Percentiles rank a stretch among this genome's conserved stretches.
phyloP scores from a whole-genome alignment of 805 yeast species.

The Teunomyces funiuensis region DNA sequence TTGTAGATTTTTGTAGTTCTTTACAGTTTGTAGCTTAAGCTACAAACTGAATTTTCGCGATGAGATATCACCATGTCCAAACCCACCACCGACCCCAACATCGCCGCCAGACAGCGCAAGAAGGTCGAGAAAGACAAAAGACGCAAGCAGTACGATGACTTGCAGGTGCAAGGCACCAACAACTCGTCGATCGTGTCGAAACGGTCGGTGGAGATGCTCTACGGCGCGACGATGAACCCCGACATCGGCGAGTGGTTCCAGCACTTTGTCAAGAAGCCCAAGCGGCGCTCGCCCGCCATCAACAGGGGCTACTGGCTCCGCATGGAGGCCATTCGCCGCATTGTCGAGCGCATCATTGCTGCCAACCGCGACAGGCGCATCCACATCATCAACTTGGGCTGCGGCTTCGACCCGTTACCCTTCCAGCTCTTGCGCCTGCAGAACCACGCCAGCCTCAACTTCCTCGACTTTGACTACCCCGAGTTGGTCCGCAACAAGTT shows the following conservation, averaged over 20 bases:
- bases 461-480: conserved; percentile 75
- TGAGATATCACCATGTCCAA: conserved; percentile 2
- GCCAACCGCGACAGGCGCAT: conserved; percentile 25
- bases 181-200: conserved; percentile 82
- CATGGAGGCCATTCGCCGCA: conserved; percentile 62
- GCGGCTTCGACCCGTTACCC: conserved; percentile 61
- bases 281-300: conserved; percentile 74
- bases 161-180: conserved; percentile 80
- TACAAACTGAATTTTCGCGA: no score
- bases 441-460: conserved; percentile 31
- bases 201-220: conserved; percentile 72
- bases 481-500: conserved; percentile 61
- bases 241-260: conserved; percentile 53
- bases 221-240: conserved; percentile 35
- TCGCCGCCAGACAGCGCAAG: conserved; percentile 24
- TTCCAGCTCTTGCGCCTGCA: conserved; percentile 38
- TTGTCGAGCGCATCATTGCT: conserved; percentile 47
- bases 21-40: no score
- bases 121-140: conserved; percentile 46
- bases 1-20: no score
- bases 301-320: conserved; percentile 84
- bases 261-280: conserved; percentile 63
- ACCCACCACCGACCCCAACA: conserved; percentile 13
- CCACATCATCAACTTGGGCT: conserved; percentile 66
- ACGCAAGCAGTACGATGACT: conserved; percentile 53